Base-by-base conservation (phyloP, 306 rosid species). In the Delonix regia region DNA sequence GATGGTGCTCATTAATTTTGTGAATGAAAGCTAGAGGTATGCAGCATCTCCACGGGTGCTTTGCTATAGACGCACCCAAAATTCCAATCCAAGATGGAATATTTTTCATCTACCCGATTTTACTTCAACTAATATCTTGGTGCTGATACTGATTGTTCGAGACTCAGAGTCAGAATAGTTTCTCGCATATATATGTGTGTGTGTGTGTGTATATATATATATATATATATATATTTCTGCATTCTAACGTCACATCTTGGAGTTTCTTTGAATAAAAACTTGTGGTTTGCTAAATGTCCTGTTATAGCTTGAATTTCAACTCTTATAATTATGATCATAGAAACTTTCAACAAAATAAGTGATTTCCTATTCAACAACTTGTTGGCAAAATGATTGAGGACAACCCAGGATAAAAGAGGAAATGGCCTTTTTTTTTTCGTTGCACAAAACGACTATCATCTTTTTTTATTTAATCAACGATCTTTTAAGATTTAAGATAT, bases 1-100 rank as follows among this genome's bases (percentile, higher is more conserved):
- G 11, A 21, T 25, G 30, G 49, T 57, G 77, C 42, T 21, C 67
- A 38, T 72, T 24, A 12, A 55, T 68, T 55, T 60, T 77, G 77
- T 15, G 70, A 24, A 36, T 21, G 16, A 22, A 60, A 60, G 51
- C 56, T 51, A 22, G 6, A 25, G 42, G 25, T 33, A 9, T 16
- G 16, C 3, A 49, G 44, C 19, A 25, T 41, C 39, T 51, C 4
- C 15, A 6, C n/a, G 53, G 62, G 66, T 44, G 9, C 59, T 78
- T 7, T n/a, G 4, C 25, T 2, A 52, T 19, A 1, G 21, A 52
- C n/a, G 24, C 24, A 6, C 4, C 0, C 7, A n/a, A 52, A n/a
- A 8, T 52, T 52, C 27, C 59, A n/a, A 21, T 4, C 19, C 12
- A 1, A 52, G 10, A 52, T 19, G 18, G n/a, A 51, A 51, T 51